A percentile compares a stretch with the other conserved stretches of the same genome.
Conservation (phyloP, 768 basidiomycete species). For the Lentinula edodes region DNA sequence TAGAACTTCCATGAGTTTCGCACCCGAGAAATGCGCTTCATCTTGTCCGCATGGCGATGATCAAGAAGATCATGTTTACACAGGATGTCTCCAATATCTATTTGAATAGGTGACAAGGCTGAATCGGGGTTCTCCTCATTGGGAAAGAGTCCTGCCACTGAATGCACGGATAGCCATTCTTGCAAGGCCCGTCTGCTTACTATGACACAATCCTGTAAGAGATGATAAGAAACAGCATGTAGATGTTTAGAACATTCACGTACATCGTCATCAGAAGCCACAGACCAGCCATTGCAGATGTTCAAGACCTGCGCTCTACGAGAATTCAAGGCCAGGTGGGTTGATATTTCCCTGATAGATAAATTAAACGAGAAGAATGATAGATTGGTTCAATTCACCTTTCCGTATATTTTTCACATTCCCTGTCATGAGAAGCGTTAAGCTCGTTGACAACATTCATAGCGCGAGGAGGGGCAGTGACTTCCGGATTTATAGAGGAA, state of each 20-base stretch:
- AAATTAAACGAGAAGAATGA: constrained; percentile 7
- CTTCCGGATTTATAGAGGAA: constrained; percentile 14
- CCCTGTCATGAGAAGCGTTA: constrained; percentile 51
- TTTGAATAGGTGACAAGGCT: constrained; percentile 8
- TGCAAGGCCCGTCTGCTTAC: constrained; percentile 57
- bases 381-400: constrained; percentile 32
- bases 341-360: constrained; percentile 34
- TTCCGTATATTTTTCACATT: constrained; percentile 41
- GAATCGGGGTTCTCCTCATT: constrained; percentile 4
- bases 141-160: constrained; percentile 22
- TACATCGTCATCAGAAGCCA: constrained; percentile 45
- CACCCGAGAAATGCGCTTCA: constrained; percentile 57
- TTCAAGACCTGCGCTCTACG: constrained; percentile 48
- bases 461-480: constrained; percentile 51
- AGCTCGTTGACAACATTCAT: constrained; percentile 44
- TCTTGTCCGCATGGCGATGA: constrained; percentile 49
- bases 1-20: background rate
- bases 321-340: constrained; percentile 40
- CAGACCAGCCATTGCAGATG: constrained; percentile 61
- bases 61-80: constrained; percentile 62
- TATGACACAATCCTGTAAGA: constrained; percentile 46
- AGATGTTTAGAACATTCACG: constrained; percentile 8
- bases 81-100: constrained; percentile 41
- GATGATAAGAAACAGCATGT: constrained; percentile 5
- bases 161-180: constrained; percentile 49